These are phyloP conservation scores for Clavulina sp. DNA, from an alignment of 768 basidiomycete species.

Conservation along the genomic window DNA sequence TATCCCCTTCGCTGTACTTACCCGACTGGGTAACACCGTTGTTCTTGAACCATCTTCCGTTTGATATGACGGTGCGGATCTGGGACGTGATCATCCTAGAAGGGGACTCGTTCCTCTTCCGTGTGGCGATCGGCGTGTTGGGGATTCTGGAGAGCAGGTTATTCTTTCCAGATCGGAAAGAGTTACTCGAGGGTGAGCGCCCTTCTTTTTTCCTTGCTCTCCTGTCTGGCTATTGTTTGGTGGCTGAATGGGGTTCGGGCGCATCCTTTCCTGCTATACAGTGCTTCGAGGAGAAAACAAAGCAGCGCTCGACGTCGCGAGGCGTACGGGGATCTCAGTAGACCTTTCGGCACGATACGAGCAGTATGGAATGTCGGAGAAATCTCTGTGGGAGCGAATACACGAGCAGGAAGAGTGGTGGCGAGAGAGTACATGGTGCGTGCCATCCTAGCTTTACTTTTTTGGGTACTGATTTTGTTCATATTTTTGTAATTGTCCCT, in stretches of 20 bases:
- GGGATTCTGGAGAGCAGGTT: constrained; percentile 69
- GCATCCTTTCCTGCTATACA: constrained; percentile 1
- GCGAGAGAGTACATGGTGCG: constrained; percentile 72
- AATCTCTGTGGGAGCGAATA: constrained; percentile 68
- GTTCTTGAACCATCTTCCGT: constrained; percentile 74
- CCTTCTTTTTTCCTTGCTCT: constrained; percentile 2
- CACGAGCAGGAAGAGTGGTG: constrained; percentile 79
- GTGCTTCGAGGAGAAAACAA: constrained; percentile 54
- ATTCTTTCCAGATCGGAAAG: constrained; percentile 72
- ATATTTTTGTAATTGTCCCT: too few relatives aligned
- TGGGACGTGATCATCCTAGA: constrained; percentile 82
- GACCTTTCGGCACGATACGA: constrained; percentile 31
- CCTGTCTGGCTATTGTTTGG: constrained; percentile 9
- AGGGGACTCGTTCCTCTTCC: constrained; percentile 80
- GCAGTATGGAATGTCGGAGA: constrained; percentile 74
- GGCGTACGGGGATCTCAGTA: constrained; percentile 34
- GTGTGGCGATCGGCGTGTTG: constrained; percentile 64
- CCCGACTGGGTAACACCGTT: constrained; percentile 66
- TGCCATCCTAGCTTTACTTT: neutral
- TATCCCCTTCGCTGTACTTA: constrained; percentile 72
- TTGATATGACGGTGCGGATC: constrained; percentile 74
- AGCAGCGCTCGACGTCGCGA: constrained; percentile 68
- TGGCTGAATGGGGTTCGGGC: too few relatives aligned
- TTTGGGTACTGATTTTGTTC: neutral
- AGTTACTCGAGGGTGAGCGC: constrained; percentile 56